Evolutionary conservation across 1,284 basidiomycete genomes (phyloP).

Genomic region (Apiotrichum veenhuisii): DNA sequence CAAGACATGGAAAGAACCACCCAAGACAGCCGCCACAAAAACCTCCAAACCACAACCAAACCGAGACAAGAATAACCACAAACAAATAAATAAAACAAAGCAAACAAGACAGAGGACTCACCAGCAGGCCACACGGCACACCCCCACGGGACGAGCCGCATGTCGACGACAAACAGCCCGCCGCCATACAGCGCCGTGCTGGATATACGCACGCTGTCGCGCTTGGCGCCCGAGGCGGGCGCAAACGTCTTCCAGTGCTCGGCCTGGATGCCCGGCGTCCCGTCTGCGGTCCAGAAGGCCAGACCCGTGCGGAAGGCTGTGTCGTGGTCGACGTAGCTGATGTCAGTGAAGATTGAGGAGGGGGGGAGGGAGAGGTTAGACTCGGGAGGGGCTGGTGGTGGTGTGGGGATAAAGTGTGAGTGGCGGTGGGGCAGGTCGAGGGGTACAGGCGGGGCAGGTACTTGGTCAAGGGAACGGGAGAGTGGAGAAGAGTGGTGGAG

Average conservation of each 20-base stretch:
- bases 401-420: background rate
- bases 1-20: background rate
- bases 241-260: conserved; percentile 35
- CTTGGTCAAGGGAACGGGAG: no score
- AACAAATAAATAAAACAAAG: background rate
- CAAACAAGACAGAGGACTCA: conserved; percentile 22
- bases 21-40: background rate
- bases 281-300: conserved; percentile 33
- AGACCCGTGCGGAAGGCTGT: conserved; percentile 29
- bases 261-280: conserved; percentile 37
- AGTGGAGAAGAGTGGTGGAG: background rate
- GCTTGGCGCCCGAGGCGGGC: conserved; percentile 21
- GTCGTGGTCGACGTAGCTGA: conserved; percentile 25
- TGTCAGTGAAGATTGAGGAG: background rate
- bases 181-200: conserved; percentile 62
- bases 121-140: conserved; percentile 78
- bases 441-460: no score
- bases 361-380: background rate
- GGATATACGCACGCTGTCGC: conserved; percentile 60
- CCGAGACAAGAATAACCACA: background rate
- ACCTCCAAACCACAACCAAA: background rate
- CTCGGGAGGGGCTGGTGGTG: background rate
- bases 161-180: conserved; percentile 75
- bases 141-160: conserved; percentile 69
- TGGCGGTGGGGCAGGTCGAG: no score